Base-by-base conservation (phyloP, 768 basidiomycete species). In the Mycena vitilis region DNA sequence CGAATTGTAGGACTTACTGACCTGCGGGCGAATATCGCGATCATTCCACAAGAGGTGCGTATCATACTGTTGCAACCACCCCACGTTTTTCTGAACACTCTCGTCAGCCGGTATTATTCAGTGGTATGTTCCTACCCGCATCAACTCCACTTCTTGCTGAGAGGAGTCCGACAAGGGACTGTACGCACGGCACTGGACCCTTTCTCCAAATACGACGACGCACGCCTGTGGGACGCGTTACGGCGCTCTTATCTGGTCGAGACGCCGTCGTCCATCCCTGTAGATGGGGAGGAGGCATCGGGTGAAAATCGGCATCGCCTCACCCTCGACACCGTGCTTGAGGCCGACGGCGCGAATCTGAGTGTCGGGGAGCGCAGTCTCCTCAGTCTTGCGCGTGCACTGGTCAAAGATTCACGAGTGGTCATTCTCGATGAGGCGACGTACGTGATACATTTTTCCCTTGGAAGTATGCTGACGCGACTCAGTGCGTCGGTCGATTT, bases 341-440 rank as follows among this genome's bases (percentile, higher is more conserved):
- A 94, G 49, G 84, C 88, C 40, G 94, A 94, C 73, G 95, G 95
- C 13, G 79, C 81, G 13, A 94, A 94, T 71, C 73, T 94, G 68
- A 91, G 89, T 47, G 88, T 92, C 18, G 90, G 90, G 20, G 82
- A 94, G 82, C 81, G 92, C 56, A 90, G 88, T 4, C 79, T 95
- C 23, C 87, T 95, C 20, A 91, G 90, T 30, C 82, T 95, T 38
- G 94, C 94, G 23, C 84, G 94, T 42, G 94, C 94, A 2, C 80
- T 95, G 13, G 71, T 71, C 30, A 90, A 92, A 69, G 87, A 93
- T 75, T 86, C 89, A 11, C 86, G 86, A 71, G 88, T 95, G 44
- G 88, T 94, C 42, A 87, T 95, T 34, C 82, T 95, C 18, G 94
- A 95, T 75, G 93, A 94, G 81, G 93, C 93, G 0, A 94, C 83